Evolutionary conservation across 2,329 filamentous ascomycete species (phyloP), one percentile per base, ranked within the genome.

Genomic region (Xylariaceae sp.): DNA sequence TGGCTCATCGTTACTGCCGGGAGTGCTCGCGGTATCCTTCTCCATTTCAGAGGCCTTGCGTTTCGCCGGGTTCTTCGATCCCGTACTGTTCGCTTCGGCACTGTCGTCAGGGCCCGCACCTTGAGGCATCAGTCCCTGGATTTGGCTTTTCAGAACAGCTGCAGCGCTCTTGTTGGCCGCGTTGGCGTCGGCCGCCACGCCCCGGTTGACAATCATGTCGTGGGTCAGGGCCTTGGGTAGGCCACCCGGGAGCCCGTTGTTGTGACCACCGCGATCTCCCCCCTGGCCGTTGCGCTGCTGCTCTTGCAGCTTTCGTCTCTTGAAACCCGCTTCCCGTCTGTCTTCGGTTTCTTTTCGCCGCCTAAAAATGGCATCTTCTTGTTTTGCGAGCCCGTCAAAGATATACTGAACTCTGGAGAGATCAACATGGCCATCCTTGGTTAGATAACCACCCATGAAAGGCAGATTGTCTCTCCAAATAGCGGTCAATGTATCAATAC

Each of bases 381-480:
- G 87, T 57, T 84, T 90, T 2, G 87, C 92, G 14, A 98, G 71
- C 2, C 88, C 90, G 49, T 83, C 72, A 31, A 98, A 67, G 51
- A 98, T 96, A 47, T 82, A 70, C 55, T 98, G 92, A 8, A 88
- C 89, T 49, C 84, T 77, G 38, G 80, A 76, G 37, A 98, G 73
- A 55, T 96, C 83, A 40, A 96, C 88, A 48, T 84, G 80, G 2
- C 92, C 92, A 61, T 98, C 90, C 55, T 94, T 90, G 27, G 92
- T 98, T 32, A 98, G 73, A 58, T 95, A 98, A 10, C 92, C 92
- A 29, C 88, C 89, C 88, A 98, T 95, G 24, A 74, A 59, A 4
- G 88, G 83, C 14, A 96, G 68, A 43, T 93, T 94, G 47, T 95
- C 88, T 54, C 86, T 82, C 92, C 93, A 98, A 36, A 98, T 92